Evolutionary conservation across 495 filamentous ascomycete species (phyloP).

Genomic region (Aspergillus olivimuriae): DNA sequence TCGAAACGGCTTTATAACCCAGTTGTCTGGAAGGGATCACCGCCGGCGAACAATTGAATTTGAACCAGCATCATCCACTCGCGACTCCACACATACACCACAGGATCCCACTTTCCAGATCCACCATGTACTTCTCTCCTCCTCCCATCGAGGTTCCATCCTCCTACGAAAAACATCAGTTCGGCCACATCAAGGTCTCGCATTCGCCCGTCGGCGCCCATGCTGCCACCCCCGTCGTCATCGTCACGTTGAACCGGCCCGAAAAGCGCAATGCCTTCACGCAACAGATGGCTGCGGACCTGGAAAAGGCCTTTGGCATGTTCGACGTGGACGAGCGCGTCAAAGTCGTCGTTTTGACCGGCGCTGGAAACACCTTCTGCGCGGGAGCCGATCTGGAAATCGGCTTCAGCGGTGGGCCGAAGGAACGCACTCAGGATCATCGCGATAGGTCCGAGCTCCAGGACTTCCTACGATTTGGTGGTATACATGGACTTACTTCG

Average conservation of each 20-base stretch:
- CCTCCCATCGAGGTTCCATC: constrained; percentile 23
- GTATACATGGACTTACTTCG: background rate
- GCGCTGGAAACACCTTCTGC: constrained; percentile 55
- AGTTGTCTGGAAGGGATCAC: no score
- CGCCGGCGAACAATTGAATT: no score
- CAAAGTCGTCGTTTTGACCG: constrained; percentile 52
- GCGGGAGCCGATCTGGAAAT: constrained; percentile 61
- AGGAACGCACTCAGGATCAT: constrained; percentile 35
- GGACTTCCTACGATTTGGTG: background rate
- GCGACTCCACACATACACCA: background rate
- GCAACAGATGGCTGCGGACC: constrained; percentile 44
- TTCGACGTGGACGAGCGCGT: constrained; percentile 53
- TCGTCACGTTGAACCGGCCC: constrained; percentile 53
- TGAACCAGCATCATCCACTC: background rate
- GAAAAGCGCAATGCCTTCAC: constrained; percentile 61
- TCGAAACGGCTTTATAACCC: no score
- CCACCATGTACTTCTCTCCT: constrained; percentile 40
- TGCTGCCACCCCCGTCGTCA: constrained; percentile 46
- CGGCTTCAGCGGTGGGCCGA: constrained; percentile 33
- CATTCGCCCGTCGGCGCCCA: constrained; percentile 45
- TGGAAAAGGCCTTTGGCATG: constrained; percentile 47
- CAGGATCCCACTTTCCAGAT: background rate
- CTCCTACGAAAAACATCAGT: constrained; percentile 40
- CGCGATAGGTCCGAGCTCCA: constrained; percentile 34
- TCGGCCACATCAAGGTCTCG: constrained; percentile 44